phyloP scores from a whole-genome alignment of 805 yeast genomes.

The Blastobotrys muscicola region DNA sequence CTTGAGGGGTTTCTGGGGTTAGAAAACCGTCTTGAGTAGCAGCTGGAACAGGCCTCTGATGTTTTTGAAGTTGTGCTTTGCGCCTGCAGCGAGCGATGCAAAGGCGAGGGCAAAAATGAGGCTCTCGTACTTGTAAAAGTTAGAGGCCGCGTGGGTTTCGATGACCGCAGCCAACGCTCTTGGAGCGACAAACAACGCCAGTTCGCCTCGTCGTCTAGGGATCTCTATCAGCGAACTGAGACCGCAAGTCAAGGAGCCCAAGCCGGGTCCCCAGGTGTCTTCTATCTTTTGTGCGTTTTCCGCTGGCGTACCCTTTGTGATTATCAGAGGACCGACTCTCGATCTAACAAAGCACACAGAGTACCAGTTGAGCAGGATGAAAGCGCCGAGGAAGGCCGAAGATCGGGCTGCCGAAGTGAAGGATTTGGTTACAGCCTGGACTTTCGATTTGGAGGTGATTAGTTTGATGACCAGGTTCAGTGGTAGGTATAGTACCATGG shows the following conservation, averaged over 20 bases:
- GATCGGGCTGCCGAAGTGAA: constrained; percentile 24
- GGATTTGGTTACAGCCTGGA: constrained; percentile 20
- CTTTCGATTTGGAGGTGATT: constrained; percentile 14
- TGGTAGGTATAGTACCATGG: constrained; percentile 35
- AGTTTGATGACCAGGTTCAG: constrained; percentile 30
- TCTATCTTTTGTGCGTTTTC: constrained; percentile 27
- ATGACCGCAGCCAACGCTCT: constrained; percentile 12
- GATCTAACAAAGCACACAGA: constrained; percentile 37
- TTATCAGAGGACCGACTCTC: constrained; percentile 31
- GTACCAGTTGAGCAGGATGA: constrained; percentile 38
- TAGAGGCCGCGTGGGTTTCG: too few species aligned
- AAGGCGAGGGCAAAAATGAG: constrained; percentile 1
- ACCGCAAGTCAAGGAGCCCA: constrained; percentile 36
- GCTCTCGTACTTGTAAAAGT: constrained; percentile 1
- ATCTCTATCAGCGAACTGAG: constrained; percentile 34
- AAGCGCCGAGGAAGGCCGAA: constrained; percentile 35
- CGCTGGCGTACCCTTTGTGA: constrained; percentile 28
- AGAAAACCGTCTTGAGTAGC: too few species aligned
- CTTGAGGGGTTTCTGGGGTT: too few species aligned
- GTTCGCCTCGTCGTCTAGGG: constrained; percentile 36
- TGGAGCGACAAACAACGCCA: constrained; percentile 39
- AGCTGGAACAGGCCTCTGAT: too few species aligned
- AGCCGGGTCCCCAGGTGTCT: constrained; percentile 31
- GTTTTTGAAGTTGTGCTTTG: too few species aligned
- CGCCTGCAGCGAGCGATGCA: too few species aligned